These are phyloP conservation scores for Wallacemonas sp. DNA, from an alignment of 208 protist genomes.

Conservation along the genomic window DNA sequence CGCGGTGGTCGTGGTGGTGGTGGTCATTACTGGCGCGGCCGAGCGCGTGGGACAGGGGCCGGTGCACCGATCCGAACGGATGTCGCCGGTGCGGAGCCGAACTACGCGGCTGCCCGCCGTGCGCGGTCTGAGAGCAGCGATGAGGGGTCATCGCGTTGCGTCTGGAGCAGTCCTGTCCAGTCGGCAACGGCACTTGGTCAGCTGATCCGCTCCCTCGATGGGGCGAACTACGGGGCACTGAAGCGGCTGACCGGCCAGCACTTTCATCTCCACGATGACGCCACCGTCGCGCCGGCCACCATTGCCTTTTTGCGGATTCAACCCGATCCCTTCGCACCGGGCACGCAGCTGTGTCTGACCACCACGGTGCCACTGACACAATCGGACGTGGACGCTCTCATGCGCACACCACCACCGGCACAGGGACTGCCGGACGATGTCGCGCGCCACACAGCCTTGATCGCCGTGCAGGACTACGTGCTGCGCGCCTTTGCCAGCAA, in stretches of 20 bases:
- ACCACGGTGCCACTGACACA: slow-evolving; percentile 44
- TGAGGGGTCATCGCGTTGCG: background rate
- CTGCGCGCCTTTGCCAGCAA: slow-evolving; percentile 45
- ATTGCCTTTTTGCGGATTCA: slow-evolving; percentile 48
- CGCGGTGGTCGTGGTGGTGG: no score
- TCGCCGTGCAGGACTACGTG: slow-evolving; percentile 61
- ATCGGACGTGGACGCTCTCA: slow-evolving; percentile 5
- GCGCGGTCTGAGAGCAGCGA: background rate
- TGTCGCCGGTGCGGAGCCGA: no score
- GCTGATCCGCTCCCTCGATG: slow-evolving; percentile 40
- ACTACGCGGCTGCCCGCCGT: no score
- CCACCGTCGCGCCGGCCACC: background rate
- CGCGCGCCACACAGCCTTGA: background rate
- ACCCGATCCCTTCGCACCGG: slow-evolving; percentile 78
- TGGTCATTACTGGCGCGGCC: no score
- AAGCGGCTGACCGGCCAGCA: slow-evolving; percentile 47
- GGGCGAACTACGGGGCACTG: slow-evolving; percentile 55
- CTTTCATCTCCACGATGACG: slow-evolving; percentile 30
- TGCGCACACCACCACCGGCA: background rate
- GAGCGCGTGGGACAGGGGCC: no score
- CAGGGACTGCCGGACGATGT: background rate
- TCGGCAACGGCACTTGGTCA: background rate
- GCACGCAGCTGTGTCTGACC: slow-evolving; percentile 53
- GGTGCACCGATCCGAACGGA: no score
- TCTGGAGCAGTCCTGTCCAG: background rate